Percentiles rank a stretch among this genome's conserved stretches.
phyloP scores from a whole-genome alignment of 2,329 filamentous ascomycete genomes.

The Fusarium sp. region DNA sequence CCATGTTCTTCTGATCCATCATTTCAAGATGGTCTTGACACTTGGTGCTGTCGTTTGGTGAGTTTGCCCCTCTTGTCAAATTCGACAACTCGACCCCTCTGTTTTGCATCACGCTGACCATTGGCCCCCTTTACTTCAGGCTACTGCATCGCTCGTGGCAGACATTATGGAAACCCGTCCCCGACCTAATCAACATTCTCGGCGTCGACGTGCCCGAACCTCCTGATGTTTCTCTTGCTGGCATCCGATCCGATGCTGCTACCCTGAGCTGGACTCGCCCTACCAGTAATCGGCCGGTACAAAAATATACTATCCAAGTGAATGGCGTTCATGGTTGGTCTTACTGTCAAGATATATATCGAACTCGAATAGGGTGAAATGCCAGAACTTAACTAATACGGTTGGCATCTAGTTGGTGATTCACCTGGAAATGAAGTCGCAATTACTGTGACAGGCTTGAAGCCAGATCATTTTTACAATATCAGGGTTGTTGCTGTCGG shows the following conservation, averaged over 20 bases:
- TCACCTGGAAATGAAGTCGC: slow-evolving; percentile 66
- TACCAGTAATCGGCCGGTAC: slow-evolving; percentile 71
- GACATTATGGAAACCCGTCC: slow-evolving; percentile 89
- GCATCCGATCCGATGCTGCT: slow-evolving; percentile 86
- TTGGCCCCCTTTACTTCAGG: slow-evolving; percentile 59
- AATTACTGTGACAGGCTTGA: slow-evolving; percentile 90
- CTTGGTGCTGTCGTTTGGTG: slow-evolving; percentile 66
- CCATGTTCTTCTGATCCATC: slow-evolving; percentile 59
- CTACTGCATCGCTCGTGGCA: slow-evolving; percentile 86
- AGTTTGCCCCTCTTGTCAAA: slow-evolving; percentile 41
- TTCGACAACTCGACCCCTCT: neutral
- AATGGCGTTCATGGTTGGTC: slow-evolving; percentile 88
- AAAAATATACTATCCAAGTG: slow-evolving; percentile 91
- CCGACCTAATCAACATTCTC: slow-evolving; percentile 88
- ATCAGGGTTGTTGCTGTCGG: slow-evolving; percentile 93
- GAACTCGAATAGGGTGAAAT: neutral
- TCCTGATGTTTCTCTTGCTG: slow-evolving; percentile 89
- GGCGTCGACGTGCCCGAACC: slow-evolving; percentile 93
- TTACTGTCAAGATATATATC: slow-evolving; percentile 8
- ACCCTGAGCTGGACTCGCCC: slow-evolving; percentile 91
- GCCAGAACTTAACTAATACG: slow-evolving; percentile 26
- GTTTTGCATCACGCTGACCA: slow-evolving; percentile 22
- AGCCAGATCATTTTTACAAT: slow-evolving; percentile 90
- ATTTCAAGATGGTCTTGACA: slow-evolving; percentile 67
- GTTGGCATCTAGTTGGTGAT: slow-evolving; percentile 74